phyloP scores from a whole-genome alignment of 306 rosid genomes.

The Cucumis cinereus region DNA sequence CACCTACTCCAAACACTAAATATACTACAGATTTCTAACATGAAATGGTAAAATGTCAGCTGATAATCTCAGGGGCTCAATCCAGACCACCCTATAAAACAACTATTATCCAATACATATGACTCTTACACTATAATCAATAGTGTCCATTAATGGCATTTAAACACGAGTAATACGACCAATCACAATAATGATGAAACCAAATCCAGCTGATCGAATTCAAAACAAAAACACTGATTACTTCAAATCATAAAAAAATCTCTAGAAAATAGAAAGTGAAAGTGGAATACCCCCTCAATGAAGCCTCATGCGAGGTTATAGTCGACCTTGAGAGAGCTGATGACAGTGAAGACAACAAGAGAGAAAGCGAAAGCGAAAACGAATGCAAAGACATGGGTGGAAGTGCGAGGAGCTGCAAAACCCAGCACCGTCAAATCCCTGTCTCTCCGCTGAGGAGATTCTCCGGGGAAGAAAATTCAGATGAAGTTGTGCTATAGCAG shows the following conservation, averaged over 20 bases:
- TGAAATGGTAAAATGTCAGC: background rate
- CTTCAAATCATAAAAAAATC: background rate
- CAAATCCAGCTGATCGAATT: background rate
- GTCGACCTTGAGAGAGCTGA: constrained; percentile 36
- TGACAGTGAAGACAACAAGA: constrained; percentile 38
- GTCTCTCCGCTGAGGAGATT: background rate
- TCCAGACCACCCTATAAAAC: background rate
- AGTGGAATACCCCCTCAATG: constrained; percentile 45
- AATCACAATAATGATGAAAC: background rate
- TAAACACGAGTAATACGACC: background rate
- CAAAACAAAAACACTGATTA: background rate
- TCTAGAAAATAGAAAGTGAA: background rate
- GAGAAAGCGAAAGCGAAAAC: constrained; percentile 50
- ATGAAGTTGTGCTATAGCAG: constrained; percentile 11
- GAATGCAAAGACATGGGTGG: constrained; percentile 37
- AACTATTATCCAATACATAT: background rate
- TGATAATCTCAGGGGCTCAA: background rate
- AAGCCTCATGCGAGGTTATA: constrained; percentile 48
- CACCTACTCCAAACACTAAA: background rate
- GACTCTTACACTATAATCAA: background rate
- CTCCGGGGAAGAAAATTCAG: constrained; percentile 7
- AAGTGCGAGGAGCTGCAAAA: constrained; percentile 46
- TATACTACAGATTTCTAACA: background rate
- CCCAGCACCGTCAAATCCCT: constrained; percentile 24
- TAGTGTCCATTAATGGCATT: background rate